Evolutionary conservation across 371 early-diverging fungal species (phyloP).

Genomic region (Mucor sp.): DNA sequence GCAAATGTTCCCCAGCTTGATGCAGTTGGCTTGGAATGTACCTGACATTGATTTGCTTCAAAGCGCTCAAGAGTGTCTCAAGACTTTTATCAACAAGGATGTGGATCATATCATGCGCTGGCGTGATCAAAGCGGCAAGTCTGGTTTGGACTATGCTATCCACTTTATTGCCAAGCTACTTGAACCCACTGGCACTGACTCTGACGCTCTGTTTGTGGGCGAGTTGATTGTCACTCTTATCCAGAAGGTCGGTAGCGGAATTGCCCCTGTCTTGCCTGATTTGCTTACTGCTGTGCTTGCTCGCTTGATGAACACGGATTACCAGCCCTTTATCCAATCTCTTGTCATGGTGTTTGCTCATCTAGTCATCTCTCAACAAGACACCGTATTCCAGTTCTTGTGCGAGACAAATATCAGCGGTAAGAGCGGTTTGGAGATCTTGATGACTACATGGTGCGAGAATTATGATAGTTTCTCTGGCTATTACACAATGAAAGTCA

Average conservation of each 20-base stretch:
- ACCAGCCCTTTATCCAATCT: conserved; percentile 82
- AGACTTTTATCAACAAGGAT: conserved; percentile 66
- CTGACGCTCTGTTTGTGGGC: conserved; percentile 87
- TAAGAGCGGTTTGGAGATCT: conserved; percentile 65
- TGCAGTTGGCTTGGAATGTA: conserved; percentile 66
- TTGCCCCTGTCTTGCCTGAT: conserved; percentile 75
- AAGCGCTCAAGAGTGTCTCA: conserved; percentile 69
- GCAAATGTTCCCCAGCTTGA: conserved; percentile 81
- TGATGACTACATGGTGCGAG: conserved; percentile 78
- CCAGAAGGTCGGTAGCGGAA: conserved; percentile 71
- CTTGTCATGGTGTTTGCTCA: conserved; percentile 89
- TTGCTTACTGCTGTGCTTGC: conserved; percentile 74
- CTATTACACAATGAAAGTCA: conserved; percentile 74
- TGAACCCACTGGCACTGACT: conserved; percentile 74
- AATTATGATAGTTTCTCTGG: conserved; percentile 77
- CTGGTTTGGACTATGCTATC: conserved; percentile 79
- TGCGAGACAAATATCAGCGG: conserved; percentile 52
- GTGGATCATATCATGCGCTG: conserved; percentile 65
- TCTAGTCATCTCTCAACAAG: conserved; percentile 70
- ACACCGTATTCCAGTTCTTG: conserved; percentile 72
- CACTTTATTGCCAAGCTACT: conserved; percentile 79
- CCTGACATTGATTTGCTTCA: conserved; percentile 64
- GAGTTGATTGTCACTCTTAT: conserved; percentile 83
- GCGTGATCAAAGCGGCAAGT: conserved; percentile 65
- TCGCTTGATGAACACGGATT: conserved; percentile 72